These are phyloP conservation scores for Fusarium torreyae DNA, from an alignment of 2,329 filamentous ascomycete species.

Conservation along the genomic window DNA sequence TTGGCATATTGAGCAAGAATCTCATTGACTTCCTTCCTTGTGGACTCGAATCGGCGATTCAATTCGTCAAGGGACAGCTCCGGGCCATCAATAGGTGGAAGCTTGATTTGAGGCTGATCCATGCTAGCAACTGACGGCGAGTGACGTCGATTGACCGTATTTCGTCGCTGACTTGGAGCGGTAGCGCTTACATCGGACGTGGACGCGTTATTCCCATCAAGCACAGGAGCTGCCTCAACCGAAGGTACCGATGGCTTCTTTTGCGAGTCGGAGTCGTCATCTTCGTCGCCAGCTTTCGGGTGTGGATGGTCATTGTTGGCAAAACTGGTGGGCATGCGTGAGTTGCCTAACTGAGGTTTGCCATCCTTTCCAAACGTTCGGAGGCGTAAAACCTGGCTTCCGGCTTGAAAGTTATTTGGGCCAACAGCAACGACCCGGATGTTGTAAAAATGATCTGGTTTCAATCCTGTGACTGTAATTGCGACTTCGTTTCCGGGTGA, in stretches of 20 bases:
- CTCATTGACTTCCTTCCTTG: conserved; percentile 88
- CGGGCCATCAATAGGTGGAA: conserved; percentile 65
- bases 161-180: conserved; percentile 56
- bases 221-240: conserved; percentile 73
- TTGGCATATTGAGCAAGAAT: conserved; percentile 78
- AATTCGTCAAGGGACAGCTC: conserved; percentile 82
- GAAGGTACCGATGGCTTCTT: conserved; percentile 66
- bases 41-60: conserved; percentile 83
- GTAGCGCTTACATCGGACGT: conserved; percentile 74
- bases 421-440: conserved; percentile 94
- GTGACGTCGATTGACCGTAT: conserved; percentile 79
- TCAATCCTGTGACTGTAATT: conserved; percentile 91
- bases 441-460: conserved; percentile 91
- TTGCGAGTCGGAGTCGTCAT: conserved; percentile 64
- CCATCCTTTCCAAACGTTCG: conserved; percentile 80
- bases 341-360: conserved; percentile 71
- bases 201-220: conserved; percentile 73
- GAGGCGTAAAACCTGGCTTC: conserved; percentile 87
- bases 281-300: conserved; percentile 59
- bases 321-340: conserved; percentile 70
- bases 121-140: conserved; percentile 78
- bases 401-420: conserved; percentile 91
- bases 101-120: conserved; percentile 64
- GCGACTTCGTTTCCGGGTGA: conserved; percentile 70
- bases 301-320: conserved; percentile 65